Conservation (phyloP, 371 early-diverging fungal genomes). For the Synchytrium microbalum region DNA sequence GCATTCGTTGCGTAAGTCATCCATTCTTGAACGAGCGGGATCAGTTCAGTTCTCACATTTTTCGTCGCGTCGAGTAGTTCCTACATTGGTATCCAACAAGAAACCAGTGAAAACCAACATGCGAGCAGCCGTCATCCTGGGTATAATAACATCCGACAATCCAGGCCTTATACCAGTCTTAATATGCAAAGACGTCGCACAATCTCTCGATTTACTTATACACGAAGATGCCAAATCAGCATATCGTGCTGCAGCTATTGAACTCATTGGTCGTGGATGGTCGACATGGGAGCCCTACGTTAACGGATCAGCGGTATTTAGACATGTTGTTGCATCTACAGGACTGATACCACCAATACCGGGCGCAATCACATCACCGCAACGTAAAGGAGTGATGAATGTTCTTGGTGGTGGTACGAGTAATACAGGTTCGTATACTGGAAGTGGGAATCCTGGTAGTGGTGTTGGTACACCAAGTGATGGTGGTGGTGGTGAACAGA, state of each 20-base stretch:
- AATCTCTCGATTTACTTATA: conserved; percentile 31
- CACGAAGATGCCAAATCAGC: conserved; percentile 47
- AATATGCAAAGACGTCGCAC: conserved; percentile 30
- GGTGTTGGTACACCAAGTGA: neutral
- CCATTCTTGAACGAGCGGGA: neutral
- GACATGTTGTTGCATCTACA: conserved; percentile 53
- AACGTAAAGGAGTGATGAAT: neutral
- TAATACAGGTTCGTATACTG: neutral
- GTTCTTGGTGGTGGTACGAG: neutral
- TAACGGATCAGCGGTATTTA: conserved; percentile 60
- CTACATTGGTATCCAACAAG: conserved; percentile 21
- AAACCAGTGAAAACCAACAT: conserved; percentile 50
- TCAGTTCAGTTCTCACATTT: conserved; percentile 1
- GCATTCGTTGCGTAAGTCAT: conserved; percentile 45
- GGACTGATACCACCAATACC: conserved; percentile 18
- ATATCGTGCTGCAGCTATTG: conserved; percentile 62
- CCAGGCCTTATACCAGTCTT: conserved; percentile 27
- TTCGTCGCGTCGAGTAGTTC: conserved; percentile 34
- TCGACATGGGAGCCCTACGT: conserved; percentile 69
- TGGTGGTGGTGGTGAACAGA: neutral
- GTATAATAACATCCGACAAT: conserved; percentile 58
- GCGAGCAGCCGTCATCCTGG: conserved; percentile 65
- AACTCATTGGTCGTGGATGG: conserved; percentile 70
- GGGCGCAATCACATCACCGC: neutral
- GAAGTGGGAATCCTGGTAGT: neutral